A percentile compares a stretch with the other conserved stretches of the same genome.
These are phyloP conservation scores for Fomitopsis betulina DNA, from an alignment of 1,284 basidiomycete species.

Conservation along the genomic window DNA sequence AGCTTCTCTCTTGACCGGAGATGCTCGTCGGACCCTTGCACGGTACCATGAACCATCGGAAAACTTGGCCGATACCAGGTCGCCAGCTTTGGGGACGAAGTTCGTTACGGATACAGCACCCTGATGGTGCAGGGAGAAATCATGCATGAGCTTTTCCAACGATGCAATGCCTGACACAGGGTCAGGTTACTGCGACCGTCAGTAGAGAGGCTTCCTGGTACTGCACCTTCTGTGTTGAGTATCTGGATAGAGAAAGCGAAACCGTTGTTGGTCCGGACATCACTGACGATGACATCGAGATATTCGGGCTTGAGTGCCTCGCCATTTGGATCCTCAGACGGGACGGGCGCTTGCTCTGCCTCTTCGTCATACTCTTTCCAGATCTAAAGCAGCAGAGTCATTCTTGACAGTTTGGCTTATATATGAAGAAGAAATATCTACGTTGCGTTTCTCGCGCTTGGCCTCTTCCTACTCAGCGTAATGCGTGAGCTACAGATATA, in stretches of 20 bases:
- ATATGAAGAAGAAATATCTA: constrained; percentile 30
- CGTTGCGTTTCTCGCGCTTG: constrained; percentile 73
- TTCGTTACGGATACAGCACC: constrained; percentile 54
- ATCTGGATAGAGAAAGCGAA: constrained; percentile 92
- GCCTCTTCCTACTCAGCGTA: constrained; percentile 55
- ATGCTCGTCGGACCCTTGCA: constrained; percentile 80
- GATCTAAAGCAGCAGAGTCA: constrained; percentile 43
- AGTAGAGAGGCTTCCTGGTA: background rate
- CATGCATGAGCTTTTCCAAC: constrained; percentile 90
- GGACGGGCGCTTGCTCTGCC: constrained; percentile 49
- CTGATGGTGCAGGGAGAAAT: constrained; percentile 84
- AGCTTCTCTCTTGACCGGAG: constrained; percentile 82
- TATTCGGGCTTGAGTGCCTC: constrained; percentile 77
- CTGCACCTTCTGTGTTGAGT: constrained; percentile 79
- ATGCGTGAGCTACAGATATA: constrained; percentile 1
- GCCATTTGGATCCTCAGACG: constrained; percentile 36
- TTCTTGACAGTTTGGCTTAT: background rate
- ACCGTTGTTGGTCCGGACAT: constrained; percentile 72
- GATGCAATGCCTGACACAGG: constrained; percentile 69
- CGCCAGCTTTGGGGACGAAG: constrained; percentile 79
- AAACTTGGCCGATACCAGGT: constrained; percentile 88
- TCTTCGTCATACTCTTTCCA: constrained; percentile 80
- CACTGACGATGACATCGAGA: constrained; percentile 88
- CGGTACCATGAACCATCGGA: constrained; percentile 94
- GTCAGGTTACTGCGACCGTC: constrained; percentile 1